phyloP scores from a whole-genome alignment of 108 stramenopile species.

The Nitzschia putrida region DNA sequence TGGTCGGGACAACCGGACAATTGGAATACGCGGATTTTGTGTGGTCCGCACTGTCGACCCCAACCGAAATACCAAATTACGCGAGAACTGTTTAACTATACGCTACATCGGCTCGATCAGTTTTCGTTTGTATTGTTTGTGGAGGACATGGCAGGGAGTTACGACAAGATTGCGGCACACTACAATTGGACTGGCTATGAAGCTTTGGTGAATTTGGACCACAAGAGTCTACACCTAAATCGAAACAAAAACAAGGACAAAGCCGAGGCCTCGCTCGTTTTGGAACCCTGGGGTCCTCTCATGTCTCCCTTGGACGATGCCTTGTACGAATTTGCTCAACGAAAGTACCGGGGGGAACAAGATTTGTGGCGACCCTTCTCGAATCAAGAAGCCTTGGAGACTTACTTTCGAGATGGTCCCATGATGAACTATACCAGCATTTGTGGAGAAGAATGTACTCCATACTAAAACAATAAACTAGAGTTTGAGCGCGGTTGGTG shows the following conservation, averaged over 20 bases:
- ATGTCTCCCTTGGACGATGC: conserved; percentile 46
- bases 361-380: conserved; percentile 2
- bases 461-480: conserved; percentile 7
- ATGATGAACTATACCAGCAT: conserved; percentile 14
- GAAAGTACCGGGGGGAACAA: background rate
- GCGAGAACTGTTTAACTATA: conserved; percentile 28
- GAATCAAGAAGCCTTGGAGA: conserved; percentile 33
- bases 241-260: background rate
- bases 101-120: conserved; percentile 20
- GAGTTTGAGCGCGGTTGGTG: too few species aligned
- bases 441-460: conserved; percentile 35
- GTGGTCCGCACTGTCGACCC: conserved; percentile 30
- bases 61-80: conserved; percentile 41
- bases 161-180: conserved; percentile 8
- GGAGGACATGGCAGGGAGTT: conserved; percentile 39
- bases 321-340: conserved; percentile 41
- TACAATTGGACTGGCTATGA: conserved; percentile 20
- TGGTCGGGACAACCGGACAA: conserved; percentile 44
- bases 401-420: conserved; percentile 34
- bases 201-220: background rate
- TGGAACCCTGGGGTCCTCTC: conserved; percentile 28
- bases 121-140: conserved; percentile 37
- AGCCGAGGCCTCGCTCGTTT: background rate
- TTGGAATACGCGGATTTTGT: conserved; percentile 42
- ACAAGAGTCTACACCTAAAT: background rate